Conservation (phyloP, 768 basidiomycete genomes). For the Leccinum boreale region DNA sequence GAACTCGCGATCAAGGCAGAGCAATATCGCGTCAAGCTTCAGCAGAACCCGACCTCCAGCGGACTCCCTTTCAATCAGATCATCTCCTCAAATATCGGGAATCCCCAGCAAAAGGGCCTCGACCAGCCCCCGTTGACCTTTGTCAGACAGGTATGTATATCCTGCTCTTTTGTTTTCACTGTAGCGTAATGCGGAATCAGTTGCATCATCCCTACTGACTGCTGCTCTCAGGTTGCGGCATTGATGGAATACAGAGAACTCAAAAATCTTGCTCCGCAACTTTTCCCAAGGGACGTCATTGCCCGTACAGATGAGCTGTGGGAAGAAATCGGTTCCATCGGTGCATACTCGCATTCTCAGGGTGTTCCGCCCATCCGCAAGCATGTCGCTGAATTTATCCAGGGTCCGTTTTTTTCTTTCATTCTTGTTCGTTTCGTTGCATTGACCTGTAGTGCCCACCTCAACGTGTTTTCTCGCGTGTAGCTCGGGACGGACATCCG, state of each 20-base stretch:
- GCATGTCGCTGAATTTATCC: conserved; percentile 86
- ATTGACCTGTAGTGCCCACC: conserved; percentile 3
- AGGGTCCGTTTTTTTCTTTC: conserved; percentile 46
- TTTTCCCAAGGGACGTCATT: conserved; percentile 84
- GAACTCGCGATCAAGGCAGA: conserved; percentile 96
- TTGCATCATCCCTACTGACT: background rate
- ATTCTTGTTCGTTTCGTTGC: background rate
- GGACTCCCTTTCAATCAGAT: conserved; percentile 82
- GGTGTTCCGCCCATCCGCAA: conserved; percentile 87
- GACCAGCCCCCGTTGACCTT: conserved; percentile 94
- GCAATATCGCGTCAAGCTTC: conserved; percentile 68
- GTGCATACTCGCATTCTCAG: conserved; percentile 95
- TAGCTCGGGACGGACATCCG: conserved; percentile 89
- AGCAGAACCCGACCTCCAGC: conserved; percentile 40
- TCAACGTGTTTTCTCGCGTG: background rate
- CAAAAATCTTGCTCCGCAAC: conserved; percentile 66
- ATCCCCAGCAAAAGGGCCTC: conserved; percentile 94
- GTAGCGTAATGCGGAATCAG: background rate
- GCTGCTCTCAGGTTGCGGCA: conserved; percentile 65
- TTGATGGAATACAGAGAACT: conserved; percentile 91
- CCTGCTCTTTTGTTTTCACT: background rate
- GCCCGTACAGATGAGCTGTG: conserved; percentile 79
- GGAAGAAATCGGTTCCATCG: conserved; percentile 84
- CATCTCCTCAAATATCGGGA: conserved; percentile 96
- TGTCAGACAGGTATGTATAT: conserved; percentile 70